Conservation (phyloP, 768 basidiomycete species). For the Mrakia hoshinonis region DNA sequence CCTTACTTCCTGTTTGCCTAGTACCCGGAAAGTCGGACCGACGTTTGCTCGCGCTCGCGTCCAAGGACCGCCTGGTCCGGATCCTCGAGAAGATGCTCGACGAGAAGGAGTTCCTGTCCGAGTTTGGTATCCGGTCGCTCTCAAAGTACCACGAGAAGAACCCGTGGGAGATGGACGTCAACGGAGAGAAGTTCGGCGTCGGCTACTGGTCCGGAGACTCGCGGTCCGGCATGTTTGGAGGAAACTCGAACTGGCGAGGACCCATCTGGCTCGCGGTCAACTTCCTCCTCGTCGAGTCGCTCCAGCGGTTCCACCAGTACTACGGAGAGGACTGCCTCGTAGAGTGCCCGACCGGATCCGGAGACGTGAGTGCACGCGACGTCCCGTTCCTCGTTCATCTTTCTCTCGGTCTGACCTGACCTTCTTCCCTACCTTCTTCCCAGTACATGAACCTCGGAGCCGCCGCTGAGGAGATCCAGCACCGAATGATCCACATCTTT, state of each 20-base stretch:
- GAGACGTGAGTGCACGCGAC: too few species aligned
- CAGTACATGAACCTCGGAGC: constrained; percentile 83
- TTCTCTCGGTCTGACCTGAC: not conserved
- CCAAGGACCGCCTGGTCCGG: constrained; percentile 76
- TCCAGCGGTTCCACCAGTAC: constrained; percentile 90
- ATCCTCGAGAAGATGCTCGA: constrained; percentile 96
- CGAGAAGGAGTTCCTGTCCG: constrained; percentile 91
- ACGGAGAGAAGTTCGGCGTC: constrained; percentile 84
- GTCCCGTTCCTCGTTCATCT: constrained; percentile 10
- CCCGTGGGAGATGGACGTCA: constrained; percentile 91
- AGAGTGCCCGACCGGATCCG: constrained; percentile 92
- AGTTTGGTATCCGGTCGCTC: constrained; percentile 91
- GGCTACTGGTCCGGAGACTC: constrained; percentile 98
- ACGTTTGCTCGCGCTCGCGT: constrained; percentile 75
- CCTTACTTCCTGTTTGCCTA: constrained; percentile 36
- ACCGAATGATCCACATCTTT: constrained; percentile 97
- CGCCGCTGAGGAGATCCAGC: constrained; percentile 96
- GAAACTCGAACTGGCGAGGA: constrained; percentile 54
- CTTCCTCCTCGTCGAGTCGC: constrained; percentile 54
- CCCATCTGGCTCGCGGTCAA: constrained; percentile 86
- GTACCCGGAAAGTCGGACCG: constrained; percentile 72
- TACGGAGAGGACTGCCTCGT: constrained; percentile 86
- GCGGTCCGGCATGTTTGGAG: constrained; percentile 92
- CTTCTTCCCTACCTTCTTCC: constrained; percentile 10
- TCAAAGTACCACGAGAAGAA: constrained; percentile 82